Conservation (phyloP, 805 yeast genomes). For the Candida jianshihensis region DNA sequence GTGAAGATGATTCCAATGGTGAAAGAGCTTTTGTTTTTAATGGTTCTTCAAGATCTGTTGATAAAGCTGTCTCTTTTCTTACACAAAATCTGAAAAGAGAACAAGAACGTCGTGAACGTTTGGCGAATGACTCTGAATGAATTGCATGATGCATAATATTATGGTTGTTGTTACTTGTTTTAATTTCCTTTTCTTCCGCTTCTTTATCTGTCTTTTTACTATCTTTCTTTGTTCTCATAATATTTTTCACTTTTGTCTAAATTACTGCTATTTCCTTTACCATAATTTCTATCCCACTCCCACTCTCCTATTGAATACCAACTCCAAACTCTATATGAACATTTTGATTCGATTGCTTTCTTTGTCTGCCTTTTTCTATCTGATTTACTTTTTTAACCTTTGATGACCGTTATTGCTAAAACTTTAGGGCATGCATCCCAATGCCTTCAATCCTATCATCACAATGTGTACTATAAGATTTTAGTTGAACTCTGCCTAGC, state of each 20-base stretch:
- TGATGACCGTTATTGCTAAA: too few species aligned
- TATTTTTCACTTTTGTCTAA: neutral
- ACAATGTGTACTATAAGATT: too few species aligned
- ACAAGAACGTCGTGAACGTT: conserved; percentile 39
- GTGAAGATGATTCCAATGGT: conserved; percentile 55
- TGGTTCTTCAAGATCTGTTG: conserved; percentile 45
- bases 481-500: too few species aligned
- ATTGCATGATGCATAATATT: conserved; percentile 1
- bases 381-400: neutral
- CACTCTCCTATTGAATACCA: neutral
- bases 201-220: neutral
- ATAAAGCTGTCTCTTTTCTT: conserved; percentile 51
- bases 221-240: neutral
- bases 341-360: too few species aligned
- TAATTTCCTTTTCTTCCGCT: neutral
- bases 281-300: neutral
- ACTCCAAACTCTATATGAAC: too few species aligned
- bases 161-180: neutral
- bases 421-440: too few species aligned
- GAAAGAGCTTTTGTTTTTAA: conserved; percentile 66
- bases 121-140: conserved; percentile 10
- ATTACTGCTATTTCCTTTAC: too few species aligned
- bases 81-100: conserved; percentile 54
- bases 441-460: too few species aligned
- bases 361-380: neutral